Conservation (phyloP, 305 asterid genomes). For the Salvia sclarea region DNA sequence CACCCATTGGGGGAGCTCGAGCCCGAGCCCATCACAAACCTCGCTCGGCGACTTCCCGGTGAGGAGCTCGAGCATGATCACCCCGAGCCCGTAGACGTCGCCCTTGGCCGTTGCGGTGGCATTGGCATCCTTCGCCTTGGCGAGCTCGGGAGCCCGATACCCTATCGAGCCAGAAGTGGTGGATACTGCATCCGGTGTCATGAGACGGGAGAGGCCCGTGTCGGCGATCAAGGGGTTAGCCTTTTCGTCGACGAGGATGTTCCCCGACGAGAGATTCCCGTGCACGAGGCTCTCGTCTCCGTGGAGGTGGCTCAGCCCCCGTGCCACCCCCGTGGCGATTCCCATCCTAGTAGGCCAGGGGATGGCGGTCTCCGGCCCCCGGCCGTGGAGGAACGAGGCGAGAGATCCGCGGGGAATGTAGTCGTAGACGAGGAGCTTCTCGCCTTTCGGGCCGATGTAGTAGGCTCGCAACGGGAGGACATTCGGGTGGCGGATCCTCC, state of each 20-base stretch:
- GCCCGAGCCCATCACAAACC: slow-evolving; percentile 64
- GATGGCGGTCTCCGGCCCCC: slow-evolving; percentile 78
- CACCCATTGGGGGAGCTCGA: slow-evolving; percentile 68
- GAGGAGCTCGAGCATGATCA: slow-evolving; percentile 73
- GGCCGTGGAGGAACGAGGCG: slow-evolving; percentile 76
- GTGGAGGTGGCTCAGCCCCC: slow-evolving; percentile 71
- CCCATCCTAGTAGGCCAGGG: slow-evolving; percentile 74
- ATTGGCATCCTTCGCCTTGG: slow-evolving; percentile 84
- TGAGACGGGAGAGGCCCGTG: slow-evolving; percentile 62
- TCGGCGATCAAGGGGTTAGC: slow-evolving; percentile 55
- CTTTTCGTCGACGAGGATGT: slow-evolving; percentile 62
- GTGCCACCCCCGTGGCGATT: slow-evolving; percentile 62
- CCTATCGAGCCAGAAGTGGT: slow-evolving; percentile 85
- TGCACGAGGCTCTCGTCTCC: slow-evolving; percentile 56
- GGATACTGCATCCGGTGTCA: slow-evolving; percentile 60
- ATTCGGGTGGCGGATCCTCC: slow-evolving; percentile 69
- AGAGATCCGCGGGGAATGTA: slow-evolving; percentile 71
- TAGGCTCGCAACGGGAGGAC: slow-evolving; percentile 70
- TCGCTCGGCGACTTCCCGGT: slow-evolving; percentile 82
- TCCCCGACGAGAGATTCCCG: slow-evolving; percentile 82
- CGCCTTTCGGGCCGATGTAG: slow-evolving; percentile 82
- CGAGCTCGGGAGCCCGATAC: slow-evolving; percentile 92
- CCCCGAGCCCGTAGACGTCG: slow-evolving; percentile 88
- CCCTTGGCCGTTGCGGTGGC: slow-evolving; percentile 82
- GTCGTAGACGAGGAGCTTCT: slow-evolving; percentile 86